Evolutionary conservation across 2,329 filamentous ascomycete species (phyloP), one percentile per base, ranked within the genome.

Genomic region (Aspergillus fijiensis): DNA sequence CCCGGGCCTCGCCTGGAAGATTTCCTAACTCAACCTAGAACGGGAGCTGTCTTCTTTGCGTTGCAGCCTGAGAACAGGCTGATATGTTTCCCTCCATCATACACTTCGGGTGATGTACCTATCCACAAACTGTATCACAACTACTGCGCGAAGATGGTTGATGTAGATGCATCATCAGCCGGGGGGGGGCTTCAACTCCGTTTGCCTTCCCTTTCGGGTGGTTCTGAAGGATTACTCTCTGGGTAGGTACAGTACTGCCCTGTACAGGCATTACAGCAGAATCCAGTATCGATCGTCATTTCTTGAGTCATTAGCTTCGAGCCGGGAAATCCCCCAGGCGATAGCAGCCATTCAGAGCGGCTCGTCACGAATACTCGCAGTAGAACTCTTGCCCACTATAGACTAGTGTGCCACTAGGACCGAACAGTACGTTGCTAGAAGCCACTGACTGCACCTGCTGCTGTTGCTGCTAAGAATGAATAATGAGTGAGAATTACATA

Each of bases 201-300:
- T 12, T 12, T 35, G 33, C 14, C 33, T 35, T 12, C 33, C 33
- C 14, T 12, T 35, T 35, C 2, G 33, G 12, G 12, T 2, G 12
- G 33, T 16, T 35, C 12, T 5, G 11, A 10, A 35, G 33, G 33
- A 35, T 35, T 35, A 16, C 33, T 35, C 27, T 2, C 27, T 29
- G 27, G 27, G 27, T 29, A 29, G 27, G 27, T 29, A 10, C 7
- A 29, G 27, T 29, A 29, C 7, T 29, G 27, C 27, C 7, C 27
- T 29, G 27, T 29, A 29, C 27, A 29, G 7, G 2, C 27, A 29
- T 29, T 45, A 45, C 16, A n/a, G 16, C 5, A 16, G 39, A 16
- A 61, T 57, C 55, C 45, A 58, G 61, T 54, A 63, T 54, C 39
- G 61, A 63, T 63, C 59, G 56, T 42, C 53, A 47, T 45, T 54